Conservation (phyloP, 2,329 filamentous ascomycete genomes). For the Dothistroma septosporum region DNA sequence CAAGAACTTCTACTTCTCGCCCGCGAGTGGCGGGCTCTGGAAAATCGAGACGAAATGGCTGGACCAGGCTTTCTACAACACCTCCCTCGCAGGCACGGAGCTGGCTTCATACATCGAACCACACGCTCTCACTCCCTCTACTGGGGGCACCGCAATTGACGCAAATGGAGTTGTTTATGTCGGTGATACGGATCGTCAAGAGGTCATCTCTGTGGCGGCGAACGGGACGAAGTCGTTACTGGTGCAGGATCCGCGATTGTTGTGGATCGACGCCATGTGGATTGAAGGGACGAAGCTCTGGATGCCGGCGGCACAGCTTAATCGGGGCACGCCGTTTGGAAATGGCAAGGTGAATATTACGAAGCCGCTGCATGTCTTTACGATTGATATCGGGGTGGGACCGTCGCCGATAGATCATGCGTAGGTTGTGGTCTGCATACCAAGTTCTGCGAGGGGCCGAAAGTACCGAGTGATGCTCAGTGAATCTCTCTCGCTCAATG, state of each 20-base stretch:
- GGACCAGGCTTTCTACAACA: constrained; percentile 35
- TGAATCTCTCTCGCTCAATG: background rate
- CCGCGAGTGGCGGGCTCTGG: constrained; percentile 35
- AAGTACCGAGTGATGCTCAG: background rate
- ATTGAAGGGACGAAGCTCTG: constrained; percentile 27
- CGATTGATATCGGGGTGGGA: constrained; percentile 28
- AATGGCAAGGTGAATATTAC: constrained; percentile 26
- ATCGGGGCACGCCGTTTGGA: constrained; percentile 30
- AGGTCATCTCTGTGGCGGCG: constrained; percentile 28
- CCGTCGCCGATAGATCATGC: constrained; percentile 31
- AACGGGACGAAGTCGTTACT: constrained; percentile 29
- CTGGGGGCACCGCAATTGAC: constrained; percentile 39
- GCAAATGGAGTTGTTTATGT: constrained; percentile 38
- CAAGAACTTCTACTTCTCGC: constrained; percentile 38
- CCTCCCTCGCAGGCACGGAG: constrained; percentile 24
- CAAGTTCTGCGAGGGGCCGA: background rate
- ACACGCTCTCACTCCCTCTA: constrained; percentile 36
- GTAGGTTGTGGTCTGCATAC: background rate
- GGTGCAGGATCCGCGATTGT: constrained; percentile 29
- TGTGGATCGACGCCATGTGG: constrained; percentile 36
- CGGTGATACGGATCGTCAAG: constrained; percentile 35
- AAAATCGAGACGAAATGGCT: constrained; percentile 36
- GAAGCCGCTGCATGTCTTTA: constrained; percentile 28
- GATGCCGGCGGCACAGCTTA: constrained; percentile 33
- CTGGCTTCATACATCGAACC: constrained; percentile 30